Base-by-base conservation (phyloP, 768 basidiomycete genomes). In the Daedalea quercina region DNA sequence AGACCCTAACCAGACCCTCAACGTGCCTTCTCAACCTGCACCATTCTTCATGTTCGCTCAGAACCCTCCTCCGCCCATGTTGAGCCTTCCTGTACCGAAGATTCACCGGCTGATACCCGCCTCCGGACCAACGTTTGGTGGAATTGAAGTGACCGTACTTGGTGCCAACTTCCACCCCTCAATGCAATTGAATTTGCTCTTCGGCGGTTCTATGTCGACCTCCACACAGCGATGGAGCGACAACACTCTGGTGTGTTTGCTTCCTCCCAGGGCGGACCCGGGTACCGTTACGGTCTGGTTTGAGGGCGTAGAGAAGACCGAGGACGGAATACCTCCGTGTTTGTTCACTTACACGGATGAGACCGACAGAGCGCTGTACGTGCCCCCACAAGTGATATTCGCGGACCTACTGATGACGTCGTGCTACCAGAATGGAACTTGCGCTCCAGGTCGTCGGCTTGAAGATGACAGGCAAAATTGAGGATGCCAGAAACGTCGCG, bases 381-480 rank as follows among this genome's bases (percentile, higher is more conserved):
- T 80, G 15, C 47, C 50, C 43, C 20, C 22, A 44, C 43, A 42
- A 35, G 56, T 23, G 23, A 37, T 51, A 40, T 51, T 19, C 23
- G 44, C 51, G 50, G 57, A 63, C 4, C 11, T 43, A 17, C 53
- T 59, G 9, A 65, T 54, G 26, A 28, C 47, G 9, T 34, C 2
- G 40, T 20, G 28, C 9, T 15, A 49, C 35, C 60, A 94, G 91
- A 58, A 94, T 97, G 91, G 94, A 95, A 67, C 80, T 96, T 50
- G 94, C 94, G 48, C 75, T 97, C 3, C 93, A 95, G 64, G 92
- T 95, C 13, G 93, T 97, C 17, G 94, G 94, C 0, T 73, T 96
- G 57, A 94, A 95, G 73, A 94, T 96, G 90, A 95, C 93, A 0
- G 94, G 94, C 45, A 89, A 93, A 63, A 84, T 95, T 25, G 92